These are phyloP conservation scores for Fomes fomentarius DNA, from an alignment of 1,284 basidiomycete genomes.

Conservation along the genomic window DNA sequence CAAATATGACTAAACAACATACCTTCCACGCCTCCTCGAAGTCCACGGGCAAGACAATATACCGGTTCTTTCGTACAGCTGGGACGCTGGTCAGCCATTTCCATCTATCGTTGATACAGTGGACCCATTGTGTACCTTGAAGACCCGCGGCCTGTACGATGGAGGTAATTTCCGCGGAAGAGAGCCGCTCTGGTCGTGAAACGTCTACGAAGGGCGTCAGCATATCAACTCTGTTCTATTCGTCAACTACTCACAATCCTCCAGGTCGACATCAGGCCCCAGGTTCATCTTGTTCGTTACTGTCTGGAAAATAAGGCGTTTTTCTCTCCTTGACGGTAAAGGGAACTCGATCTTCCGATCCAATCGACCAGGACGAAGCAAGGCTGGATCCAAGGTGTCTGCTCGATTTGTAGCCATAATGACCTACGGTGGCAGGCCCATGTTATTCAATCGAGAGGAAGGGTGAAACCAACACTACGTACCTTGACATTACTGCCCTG, in stretches of 20 bases:
- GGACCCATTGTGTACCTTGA: constrained; percentile 63
- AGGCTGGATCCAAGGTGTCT: constrained; percentile 94
- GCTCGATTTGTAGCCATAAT: constrained; percentile 99
- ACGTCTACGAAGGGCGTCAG: constrained; percentile 65
- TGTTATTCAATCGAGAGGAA: not conserved
- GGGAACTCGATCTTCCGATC: constrained; percentile 99
- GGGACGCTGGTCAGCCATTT: constrained; percentile 2
- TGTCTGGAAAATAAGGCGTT: constrained; percentile 98
- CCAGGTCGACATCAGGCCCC: constrained; percentile 96
- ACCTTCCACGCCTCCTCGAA: constrained; percentile 99
- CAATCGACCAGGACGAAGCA: constrained; percentile 96
- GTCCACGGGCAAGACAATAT: constrained; percentile 95
- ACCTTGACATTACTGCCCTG: constrained; percentile 99
- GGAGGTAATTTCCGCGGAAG: constrained; percentile 94
- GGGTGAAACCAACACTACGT: constrained; percentile 21
- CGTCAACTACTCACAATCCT: constrained; percentile 79
- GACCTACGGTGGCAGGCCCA: constrained; percentile 56
- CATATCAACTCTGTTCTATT: not conserved
- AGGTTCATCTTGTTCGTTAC: constrained; percentile 98
- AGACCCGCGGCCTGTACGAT: constrained; percentile 98
- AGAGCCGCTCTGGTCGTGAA: constrained; percentile 93
- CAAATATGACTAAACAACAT: constrained; percentile 56
- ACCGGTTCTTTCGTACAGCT: constrained; percentile 98
- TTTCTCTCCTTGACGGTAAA: constrained; percentile 91
- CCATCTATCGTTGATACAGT: not conserved